phyloP scores from a whole-genome alignment of 495 filamentous ascomycete species.

The Aspergillus conjunctus region DNA sequence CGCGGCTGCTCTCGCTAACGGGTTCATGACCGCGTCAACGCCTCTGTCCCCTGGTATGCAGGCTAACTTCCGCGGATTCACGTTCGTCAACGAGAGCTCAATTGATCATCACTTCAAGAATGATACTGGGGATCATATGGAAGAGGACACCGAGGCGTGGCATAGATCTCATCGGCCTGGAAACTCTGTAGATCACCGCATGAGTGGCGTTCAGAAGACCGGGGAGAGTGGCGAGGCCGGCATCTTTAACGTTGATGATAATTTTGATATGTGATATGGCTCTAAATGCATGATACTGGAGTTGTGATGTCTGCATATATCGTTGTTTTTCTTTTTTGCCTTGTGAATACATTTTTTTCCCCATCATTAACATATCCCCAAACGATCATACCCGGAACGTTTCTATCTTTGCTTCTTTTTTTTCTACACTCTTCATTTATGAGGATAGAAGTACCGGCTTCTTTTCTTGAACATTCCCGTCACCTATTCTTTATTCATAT shows the following conservation, averaged over 20 bases:
- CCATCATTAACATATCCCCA: conserved; percentile 19
- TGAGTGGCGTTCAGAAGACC: conserved; percentile 74
- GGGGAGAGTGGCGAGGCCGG: conserved; percentile 63
- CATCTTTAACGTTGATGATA: conserved; percentile 69
- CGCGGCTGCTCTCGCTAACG: conserved; percentile 73
- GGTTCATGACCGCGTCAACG: conserved; percentile 78
- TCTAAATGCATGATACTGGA: conserved; percentile 46
- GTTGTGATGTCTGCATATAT: conserved; percentile 38
- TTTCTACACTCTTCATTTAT: conserved; percentile 6
- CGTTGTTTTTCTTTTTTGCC: conserved; percentile 21
- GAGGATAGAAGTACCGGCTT: conserved; percentile 12
- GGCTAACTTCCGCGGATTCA: conserved; percentile 97
- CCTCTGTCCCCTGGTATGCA: conserved; percentile 93
- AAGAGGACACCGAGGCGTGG: conserved; percentile 64
- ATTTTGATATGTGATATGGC: conserved; percentile 67
- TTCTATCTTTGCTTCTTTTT: conserved; percentile 15
- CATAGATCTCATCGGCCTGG: conserved; percentile 40
- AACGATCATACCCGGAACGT: conserved; percentile 13
- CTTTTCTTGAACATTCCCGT: conserved; percentile 7
- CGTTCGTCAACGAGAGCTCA: conserved; percentile 95
- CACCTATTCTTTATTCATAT: conserved; percentile 5
- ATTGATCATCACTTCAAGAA: conserved; percentile 85
- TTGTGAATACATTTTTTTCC: conserved; percentile 40
- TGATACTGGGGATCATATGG: conserved; percentile 64
- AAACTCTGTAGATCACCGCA: conserved; percentile 57